Evolutionary conservation across 257 asterid species (phyloP).

Genomic region (Solanum pennellii): DNA sequence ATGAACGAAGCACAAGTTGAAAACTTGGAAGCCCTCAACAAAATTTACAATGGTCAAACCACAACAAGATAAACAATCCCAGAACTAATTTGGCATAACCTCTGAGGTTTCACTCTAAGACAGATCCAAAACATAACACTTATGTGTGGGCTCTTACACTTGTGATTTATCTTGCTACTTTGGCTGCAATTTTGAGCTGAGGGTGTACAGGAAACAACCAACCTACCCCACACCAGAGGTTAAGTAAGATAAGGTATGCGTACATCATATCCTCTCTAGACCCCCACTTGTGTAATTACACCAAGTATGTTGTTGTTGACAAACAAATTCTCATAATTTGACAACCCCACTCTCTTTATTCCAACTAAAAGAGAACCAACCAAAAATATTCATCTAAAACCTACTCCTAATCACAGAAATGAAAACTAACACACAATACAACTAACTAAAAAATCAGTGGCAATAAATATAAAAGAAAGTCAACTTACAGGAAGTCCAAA

Average conservation of each 20-base stretch:
- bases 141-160: neutral
- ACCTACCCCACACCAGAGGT: neutral
- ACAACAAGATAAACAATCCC: neutral
- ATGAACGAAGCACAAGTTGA: neutral
- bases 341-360: neutral
- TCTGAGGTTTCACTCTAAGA: neutral
- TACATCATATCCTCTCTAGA: neutral
- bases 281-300: neutral
- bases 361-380: neutral
- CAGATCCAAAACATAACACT: neutral
- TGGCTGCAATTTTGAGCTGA: neutral
- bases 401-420: neutral
- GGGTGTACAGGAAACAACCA: neutral
- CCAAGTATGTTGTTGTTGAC: neutral
- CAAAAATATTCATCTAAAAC: neutral
- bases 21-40: neutral
- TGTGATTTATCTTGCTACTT: neutral
- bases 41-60: neutral
- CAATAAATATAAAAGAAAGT: neutral
- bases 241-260: neutral
- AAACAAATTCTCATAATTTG: neutral
- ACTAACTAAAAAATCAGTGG: neutral
- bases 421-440: neutral
- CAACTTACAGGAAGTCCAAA: conserved; percentile 93
- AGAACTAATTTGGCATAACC: neutral